Conservation (phyloP, 1,139 yeast species). For the Sugiyamaella xylanicola region DNA sequence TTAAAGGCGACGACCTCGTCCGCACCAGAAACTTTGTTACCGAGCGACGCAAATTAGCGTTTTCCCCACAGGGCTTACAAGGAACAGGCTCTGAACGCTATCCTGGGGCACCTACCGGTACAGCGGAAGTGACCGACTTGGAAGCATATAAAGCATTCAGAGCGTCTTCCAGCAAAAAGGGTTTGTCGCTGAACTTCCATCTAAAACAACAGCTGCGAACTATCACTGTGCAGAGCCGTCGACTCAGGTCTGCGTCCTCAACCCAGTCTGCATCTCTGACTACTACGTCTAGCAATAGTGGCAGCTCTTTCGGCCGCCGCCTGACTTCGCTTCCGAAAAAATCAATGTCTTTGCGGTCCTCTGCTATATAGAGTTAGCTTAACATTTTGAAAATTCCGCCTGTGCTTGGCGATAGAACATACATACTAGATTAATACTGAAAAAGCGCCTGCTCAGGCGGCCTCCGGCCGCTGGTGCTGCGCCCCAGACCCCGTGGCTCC, state of each 20-base stretch:
- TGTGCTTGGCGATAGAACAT: too few relatives aligned
- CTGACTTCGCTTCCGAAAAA: constrained; percentile 6
- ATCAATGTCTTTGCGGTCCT: constrained; percentile 10
- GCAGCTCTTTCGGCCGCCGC: constrained; percentile 5
- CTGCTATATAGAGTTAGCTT: constrained; percentile 4
- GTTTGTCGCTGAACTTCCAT: constrained; percentile 7
- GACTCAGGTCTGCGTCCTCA: constrained; percentile 2
- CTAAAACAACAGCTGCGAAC: constrained; percentile 12
- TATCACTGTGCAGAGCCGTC: constrained; percentile 4
- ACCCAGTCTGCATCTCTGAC: not conserved
- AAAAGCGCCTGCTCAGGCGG: too few relatives aligned
- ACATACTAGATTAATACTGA: not conserved
- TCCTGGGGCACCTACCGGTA: too few relatives aligned
- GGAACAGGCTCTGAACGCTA: not conserved
- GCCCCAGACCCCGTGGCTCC: not conserved
- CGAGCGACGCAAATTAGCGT: constrained; percentile 41
- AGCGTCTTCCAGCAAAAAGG: constrained; percentile 5
- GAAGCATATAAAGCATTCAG: constrained; percentile 9
- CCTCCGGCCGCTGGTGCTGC: not conserved
- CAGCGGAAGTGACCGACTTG: too few relatives aligned
- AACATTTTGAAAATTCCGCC: not conserved
- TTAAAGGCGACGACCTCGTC: constrained; percentile 79
- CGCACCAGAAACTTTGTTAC: constrained; percentile 77
- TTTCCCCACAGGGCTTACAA: not conserved
- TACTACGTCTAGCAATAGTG: not conserved